Base-by-base conservation (phyloP, 441 rosid genomes). In the Hura crepitans region DNA sequence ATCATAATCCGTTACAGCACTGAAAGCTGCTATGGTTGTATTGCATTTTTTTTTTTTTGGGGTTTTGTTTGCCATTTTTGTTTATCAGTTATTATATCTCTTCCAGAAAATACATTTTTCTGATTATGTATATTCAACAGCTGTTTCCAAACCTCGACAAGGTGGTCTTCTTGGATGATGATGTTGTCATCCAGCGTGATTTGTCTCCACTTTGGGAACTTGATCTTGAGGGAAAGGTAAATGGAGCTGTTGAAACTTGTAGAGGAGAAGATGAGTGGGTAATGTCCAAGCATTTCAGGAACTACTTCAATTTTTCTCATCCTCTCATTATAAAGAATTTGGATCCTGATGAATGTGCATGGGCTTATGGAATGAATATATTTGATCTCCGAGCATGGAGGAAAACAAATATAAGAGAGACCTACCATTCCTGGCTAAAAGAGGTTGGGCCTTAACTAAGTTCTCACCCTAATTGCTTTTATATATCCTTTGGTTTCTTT, bases 351-450 rank as follows among this genome's bases (percentile, higher is more conserved):
- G 98, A 92, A 82, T 95, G 99, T 75, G 99, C 99, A 17, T 95
- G 99, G 99, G 99, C 98, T 67, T 95, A 92, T 82, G 99, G 99
- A 56, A 96, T 96, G 99, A 96, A 96, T 69, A 76, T 96, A 67
- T 91, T 96, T 61, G 99, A 96, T 82, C 96, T 96, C 37, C 79
- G 75, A 63, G 85, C 88, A 12, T 96, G 99, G 99, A 89, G 98
- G 80, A 86, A 84, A 70, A 91, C 97, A 57, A 82, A 84, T 68
- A 89, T 96, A 72, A 85, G 93, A 70, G 96, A 91, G 74, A 89
- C 88, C 33, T 93, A 96, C 72, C 98, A 96, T 85, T 83, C 82
- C 46, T 96, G 98, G 99, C 80, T 93, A 79, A 91, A 78, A 86
- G 91, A 93, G 98, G 99, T 92, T 82, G 74, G 76, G 50, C 66